Base-by-base conservation (phyloP, 352 stramenopile species). In the Phytophthora multivora region DNA sequence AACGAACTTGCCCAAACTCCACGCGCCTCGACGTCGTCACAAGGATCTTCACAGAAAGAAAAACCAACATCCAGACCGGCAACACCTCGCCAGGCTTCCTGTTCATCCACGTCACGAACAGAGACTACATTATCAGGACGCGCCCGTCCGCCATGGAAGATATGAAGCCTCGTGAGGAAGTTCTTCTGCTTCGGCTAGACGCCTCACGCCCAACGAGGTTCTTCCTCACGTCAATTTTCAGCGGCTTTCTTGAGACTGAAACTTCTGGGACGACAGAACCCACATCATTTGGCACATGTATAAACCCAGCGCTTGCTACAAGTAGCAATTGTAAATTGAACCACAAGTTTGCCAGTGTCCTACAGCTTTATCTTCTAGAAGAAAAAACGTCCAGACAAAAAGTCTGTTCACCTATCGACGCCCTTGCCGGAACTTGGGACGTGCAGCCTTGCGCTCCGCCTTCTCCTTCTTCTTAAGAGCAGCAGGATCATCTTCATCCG, bases 391-490 rank as follows among this genome's bases (percentile, higher is more conserved):
- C 6, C 13, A n/a, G 18, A 38, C 36, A 30, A 45, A 10, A 46
- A 26, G 1, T 33, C 25, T 51, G 49, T 42, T 28, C 45, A 62
- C 23, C 65, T 84, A 88, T 40, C 66, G 68, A 64, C 79, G 71
- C 9, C 55, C 38, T 2, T 53, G 38, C 13, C 69, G 68, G 54
- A 80, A 86, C 50, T 87, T 89, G 40, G 79, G 71, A 4, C 77
- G 76, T 12, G 68, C 62, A 35, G 77, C 79, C 52, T 84, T 84
- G 48, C 83, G 82, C 40, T 93, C 82, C 0, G 79, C 82, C 54
- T 93, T 93, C 41, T 91, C 84, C 51, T 90, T 88, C 48, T 86
- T 86, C 69, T 90, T 93, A 3, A 80, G 54, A 3, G 78, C 60
- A 11, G 66, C 72, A 4, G 77, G 73, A 47, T 91, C 83, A 35